phyloP scores from a whole-genome alignment of 2,329 filamentous ascomycete species.

The Ramichloridium luteum region DNA sequence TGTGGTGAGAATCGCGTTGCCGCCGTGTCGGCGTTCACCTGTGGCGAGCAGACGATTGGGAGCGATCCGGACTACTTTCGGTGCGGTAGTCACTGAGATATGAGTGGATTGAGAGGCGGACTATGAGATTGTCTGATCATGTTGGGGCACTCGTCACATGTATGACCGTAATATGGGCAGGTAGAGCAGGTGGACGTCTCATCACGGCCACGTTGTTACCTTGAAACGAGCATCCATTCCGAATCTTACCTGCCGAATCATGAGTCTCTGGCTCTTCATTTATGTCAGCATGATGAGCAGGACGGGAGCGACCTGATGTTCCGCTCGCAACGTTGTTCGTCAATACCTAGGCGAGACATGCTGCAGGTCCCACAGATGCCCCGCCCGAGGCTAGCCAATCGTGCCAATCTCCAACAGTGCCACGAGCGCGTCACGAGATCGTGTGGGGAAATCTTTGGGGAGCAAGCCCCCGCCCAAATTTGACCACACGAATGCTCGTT shows the following conservation, averaged over 20 bases:
- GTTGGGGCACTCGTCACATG: background rate
- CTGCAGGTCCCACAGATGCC: no score
- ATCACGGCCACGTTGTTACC: background rate
- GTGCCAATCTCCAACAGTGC: no score
- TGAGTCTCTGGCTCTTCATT: no score
- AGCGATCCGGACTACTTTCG: conserved; percentile 2
- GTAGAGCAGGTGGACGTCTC: no score
- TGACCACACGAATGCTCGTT: no score
- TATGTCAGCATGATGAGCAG: background rate
- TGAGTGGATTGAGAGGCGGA: background rate
- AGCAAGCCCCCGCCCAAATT: no score
- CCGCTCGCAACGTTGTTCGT: background rate
- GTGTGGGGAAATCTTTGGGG: no score
- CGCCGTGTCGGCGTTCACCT: conserved; percentile 1
- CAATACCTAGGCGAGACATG: no score
- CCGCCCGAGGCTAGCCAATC: no score
- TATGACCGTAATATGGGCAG: background rate
- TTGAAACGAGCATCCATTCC: conserved; percentile 1
- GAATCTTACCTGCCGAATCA: no score
- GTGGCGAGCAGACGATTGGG: conserved; percentile 2
- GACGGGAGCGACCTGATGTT: background rate
- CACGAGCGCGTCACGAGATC: no score
- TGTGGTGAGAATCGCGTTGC: conserved; percentile 9
- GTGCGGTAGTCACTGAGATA: conserved; percentile 2
- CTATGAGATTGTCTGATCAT: background rate